Conservation (phyloP, 2,329 filamentous ascomycete species). For the Orbilia quercus region DNA sequence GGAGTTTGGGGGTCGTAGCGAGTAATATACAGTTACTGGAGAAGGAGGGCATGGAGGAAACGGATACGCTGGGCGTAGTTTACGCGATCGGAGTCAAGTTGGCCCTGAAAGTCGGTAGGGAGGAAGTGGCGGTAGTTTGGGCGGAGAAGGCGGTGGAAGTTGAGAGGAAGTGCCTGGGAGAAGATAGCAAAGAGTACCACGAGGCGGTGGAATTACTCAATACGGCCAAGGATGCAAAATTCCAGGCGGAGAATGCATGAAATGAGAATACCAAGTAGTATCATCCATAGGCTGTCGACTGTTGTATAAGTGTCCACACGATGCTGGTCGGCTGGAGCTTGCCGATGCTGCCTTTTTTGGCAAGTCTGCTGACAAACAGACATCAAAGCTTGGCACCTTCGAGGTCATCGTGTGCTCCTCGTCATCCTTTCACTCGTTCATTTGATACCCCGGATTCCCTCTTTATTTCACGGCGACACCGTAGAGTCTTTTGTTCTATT, state of each 20-base stretch:
- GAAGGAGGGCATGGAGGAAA: constrained; percentile 51
- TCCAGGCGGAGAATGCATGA: neutral
- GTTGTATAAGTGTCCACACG: constrained; percentile 2
- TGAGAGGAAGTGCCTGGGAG: constrained; percentile 44
- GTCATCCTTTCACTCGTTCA: neutral
- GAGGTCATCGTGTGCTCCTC: too few species aligned
- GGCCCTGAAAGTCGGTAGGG: constrained; percentile 3
- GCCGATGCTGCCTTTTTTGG: constrained; percentile 2
- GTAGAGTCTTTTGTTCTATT: too few species aligned
- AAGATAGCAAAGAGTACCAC: constrained; percentile 43
- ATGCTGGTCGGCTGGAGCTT: neutral
- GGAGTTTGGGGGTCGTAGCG: constrained; percentile 11
- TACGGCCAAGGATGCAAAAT: neutral
- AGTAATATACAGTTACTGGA: constrained; percentile 30
- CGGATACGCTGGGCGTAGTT: constrained; percentile 37
- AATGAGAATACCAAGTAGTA: neutral
- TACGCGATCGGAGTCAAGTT: constrained; percentile 23
- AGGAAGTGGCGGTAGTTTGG: constrained; percentile 35
- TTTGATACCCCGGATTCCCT: neutral
- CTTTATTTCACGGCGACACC: neutral
- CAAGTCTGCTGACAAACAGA: constrained; percentile 2
- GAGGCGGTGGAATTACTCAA: constrained; percentile 24
- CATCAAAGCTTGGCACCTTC: constrained; percentile 12
- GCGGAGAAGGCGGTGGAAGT: constrained; percentile 38
- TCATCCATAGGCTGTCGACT: too few species aligned